Evolutionary conservation across 495 filamentous ascomycete species (phyloP), one percentile per base, ranked within the genome.

Genomic region (Hyaloscypha bicolor): DNA sequence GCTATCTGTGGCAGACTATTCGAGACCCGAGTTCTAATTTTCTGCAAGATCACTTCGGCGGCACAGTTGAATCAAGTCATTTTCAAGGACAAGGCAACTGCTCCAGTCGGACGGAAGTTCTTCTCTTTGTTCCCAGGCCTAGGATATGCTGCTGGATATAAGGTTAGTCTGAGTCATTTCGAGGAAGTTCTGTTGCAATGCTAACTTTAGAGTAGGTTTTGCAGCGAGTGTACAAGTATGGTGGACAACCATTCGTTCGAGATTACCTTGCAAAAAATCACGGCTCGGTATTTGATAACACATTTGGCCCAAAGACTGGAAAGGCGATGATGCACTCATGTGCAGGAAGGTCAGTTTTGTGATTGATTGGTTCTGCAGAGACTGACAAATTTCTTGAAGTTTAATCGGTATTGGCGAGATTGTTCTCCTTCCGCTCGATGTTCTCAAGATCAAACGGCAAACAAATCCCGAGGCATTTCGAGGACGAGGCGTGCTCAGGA

Each of bases 401-500:
- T 71, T 99, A 69, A 96, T 98, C 74, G 95, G 95, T 75, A 94
- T 98, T 71, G 96, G 95, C 72, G 95, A 99, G 82, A 95, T 99
- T 70, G 84, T 99, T 67, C 84, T 99, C 4, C 86, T 99, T 29
- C 95, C 95, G 52, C 86, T 99, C 37, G 95, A 99, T 72, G 95
- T 99, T 14, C 84, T 99, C 30, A 99, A 99, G 86, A 99, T 99
- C 83, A 98, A 98, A 85, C 90, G 95, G 71, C 95, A 99, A 81
- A 99, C 95, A 45, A 99, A 99, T 85, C 95, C 95, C 37, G 95
- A 97, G 73, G 93, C 95, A 53, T 99, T 99, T 87, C 86, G 93
- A 65, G 94, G 94, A 70, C 90, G 95, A 73, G 96, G 96, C 60
- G 82, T 98, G 22, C 85, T 97, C 75, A 88, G 86, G 77, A 97